Evolutionary conservation across 2,329 filamentous ascomycete genomes (phyloP).

Genomic region (Emergomyces africanus): DNA sequence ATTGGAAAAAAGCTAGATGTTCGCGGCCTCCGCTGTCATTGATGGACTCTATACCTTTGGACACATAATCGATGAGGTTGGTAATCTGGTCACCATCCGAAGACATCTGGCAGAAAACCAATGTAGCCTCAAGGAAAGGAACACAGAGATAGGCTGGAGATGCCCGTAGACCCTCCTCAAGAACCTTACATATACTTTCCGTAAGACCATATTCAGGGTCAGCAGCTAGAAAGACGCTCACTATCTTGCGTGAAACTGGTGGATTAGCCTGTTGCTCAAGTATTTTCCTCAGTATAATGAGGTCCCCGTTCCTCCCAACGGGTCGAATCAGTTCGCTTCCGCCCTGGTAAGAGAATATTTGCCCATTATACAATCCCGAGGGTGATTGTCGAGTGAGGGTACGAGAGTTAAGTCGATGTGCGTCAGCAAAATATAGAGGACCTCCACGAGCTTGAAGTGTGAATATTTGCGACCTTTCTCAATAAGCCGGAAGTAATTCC

Average conservation of each 20-base stretch:
- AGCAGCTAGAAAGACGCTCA: constrained; percentile 42
- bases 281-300: constrained; percentile 46
- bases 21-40: constrained; percentile 35
- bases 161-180: constrained; percentile 43
- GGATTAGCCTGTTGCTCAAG: constrained; percentile 49
- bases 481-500: constrained; percentile 27
- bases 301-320: constrained; percentile 21
- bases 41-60: constrained; percentile 37
- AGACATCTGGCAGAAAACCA: constrained; percentile 38
- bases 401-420: constrained; percentile 25
- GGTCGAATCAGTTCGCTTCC: constrained; percentile 24
- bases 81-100: constrained; percentile 25
- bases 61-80: constrained; percentile 28
- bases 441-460: constrained; percentile 28
- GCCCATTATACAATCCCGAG: constrained; percentile 15
- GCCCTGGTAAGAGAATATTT: constrained; percentile 22
- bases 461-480: constrained; percentile 37
- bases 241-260: constrained; percentile 41
- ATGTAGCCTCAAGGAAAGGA: constrained; percentile 47
- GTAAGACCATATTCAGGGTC: constrained; percentile 38
- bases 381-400: constrained; percentile 16
- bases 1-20: constrained; percentile 40
- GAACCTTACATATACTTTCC: constrained; percentile 38
- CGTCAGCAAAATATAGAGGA: constrained; percentile 28
- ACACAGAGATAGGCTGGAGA: constrained; percentile 36